phyloP scores from a whole-genome alignment of 2,329 filamentous ascomycete species.

The Fonsecaea monophora region DNA sequence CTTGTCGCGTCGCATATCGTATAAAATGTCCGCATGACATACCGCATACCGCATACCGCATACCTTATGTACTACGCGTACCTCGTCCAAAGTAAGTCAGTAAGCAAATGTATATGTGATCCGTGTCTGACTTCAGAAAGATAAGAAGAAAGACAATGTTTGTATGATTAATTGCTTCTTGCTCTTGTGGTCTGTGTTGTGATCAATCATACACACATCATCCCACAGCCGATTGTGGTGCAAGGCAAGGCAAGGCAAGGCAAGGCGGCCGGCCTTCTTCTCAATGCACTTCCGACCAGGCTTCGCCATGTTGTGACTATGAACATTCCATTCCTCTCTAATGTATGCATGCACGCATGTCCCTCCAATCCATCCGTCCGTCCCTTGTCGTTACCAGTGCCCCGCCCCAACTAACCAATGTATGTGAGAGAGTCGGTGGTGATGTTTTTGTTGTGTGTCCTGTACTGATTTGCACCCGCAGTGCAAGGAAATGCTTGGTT shows the following conservation, averaged over 20 bases:
- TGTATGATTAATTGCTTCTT: too few species aligned
- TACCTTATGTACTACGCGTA: too few species aligned
- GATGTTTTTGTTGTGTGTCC: neutral
- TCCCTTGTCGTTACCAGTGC: neutral
- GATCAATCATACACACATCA: too few species aligned
- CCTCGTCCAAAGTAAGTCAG: too few species aligned
- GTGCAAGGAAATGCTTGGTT: constrained; percentile 1
- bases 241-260: neutral
- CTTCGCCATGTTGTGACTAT: neutral
- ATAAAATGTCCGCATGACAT: too few species aligned
- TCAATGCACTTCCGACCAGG: neutral
- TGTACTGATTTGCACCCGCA: neutral
- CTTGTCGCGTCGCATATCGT: too few species aligned
- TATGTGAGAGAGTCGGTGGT: neutral
- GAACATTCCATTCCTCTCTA: neutral
- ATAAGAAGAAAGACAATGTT: too few species aligned
- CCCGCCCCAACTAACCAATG: neutral
- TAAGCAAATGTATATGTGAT: too few species aligned
- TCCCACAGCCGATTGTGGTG: neutral
- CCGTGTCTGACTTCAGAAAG: too few species aligned
- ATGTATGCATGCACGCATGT: neutral
- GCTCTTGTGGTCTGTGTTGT: too few species aligned
- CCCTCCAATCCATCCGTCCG: neutral
- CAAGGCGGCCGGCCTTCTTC: neutral
- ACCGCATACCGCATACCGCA: too few species aligned